Conservation (phyloP, 208 protist species). For the Acanthamoeba royreba region DNA sequence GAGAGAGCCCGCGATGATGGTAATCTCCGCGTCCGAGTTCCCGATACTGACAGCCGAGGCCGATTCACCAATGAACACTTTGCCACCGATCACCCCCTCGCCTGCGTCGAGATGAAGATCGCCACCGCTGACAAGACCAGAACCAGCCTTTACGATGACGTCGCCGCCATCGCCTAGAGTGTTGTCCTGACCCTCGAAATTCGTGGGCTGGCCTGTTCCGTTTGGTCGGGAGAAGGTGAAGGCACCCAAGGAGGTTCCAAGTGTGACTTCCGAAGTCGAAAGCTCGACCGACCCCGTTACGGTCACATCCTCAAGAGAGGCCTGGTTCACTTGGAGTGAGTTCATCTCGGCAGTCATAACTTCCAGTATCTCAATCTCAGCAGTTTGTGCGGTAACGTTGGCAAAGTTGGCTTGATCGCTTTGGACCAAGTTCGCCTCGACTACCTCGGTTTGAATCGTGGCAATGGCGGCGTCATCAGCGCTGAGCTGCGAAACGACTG, state of each 20-base stretch:
- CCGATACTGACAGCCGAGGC: not conserved
- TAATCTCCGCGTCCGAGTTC: not conserved
- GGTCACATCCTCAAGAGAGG: not conserved
- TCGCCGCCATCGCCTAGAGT: not conserved
- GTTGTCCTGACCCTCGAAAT: not conserved
- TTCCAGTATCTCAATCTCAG: not conserved
- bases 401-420: not conserved
- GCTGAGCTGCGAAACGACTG: not conserved
- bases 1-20: not conserved
- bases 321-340: not conserved
- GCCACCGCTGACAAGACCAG: not conserved
- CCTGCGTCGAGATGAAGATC: not conserved
- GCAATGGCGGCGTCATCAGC: not conserved
- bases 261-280: not conserved
- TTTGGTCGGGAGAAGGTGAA: not conserved
- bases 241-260: not conserved
- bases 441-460: not conserved
- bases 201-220: not conserved
- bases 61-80: not conserved
- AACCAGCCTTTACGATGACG: not conserved
- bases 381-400: not conserved
- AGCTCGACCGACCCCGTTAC: not conserved
- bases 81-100: not conserved
- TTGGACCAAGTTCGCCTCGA: not conserved
- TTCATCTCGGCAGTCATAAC: not conserved